These are phyloP conservation scores for Wickerhamiella pararugosa DNA, from an alignment of 1,139 yeast genomes.

Conservation along the genomic window DNA sequence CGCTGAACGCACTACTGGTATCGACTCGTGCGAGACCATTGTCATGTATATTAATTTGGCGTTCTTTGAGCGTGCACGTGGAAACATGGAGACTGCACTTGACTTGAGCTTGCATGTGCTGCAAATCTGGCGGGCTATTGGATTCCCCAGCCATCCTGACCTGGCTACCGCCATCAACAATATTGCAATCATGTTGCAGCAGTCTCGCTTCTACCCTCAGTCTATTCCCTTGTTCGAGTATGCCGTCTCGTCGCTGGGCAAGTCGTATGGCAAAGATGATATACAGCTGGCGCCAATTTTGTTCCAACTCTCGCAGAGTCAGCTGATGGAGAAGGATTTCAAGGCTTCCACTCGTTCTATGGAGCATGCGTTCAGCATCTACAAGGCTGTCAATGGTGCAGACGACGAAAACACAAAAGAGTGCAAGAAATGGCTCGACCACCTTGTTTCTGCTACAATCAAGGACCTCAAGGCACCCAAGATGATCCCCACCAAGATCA, in stretches of 20 bases:
- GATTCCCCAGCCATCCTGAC: slow-evolving; percentile 42
- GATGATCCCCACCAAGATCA: slow-evolving; percentile 9
- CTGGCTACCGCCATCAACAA: slow-evolving; percentile 50
- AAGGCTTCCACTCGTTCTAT: slow-evolving; percentile 40
- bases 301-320: slow-evolving; percentile 54
- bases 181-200: slow-evolving; percentile 46
- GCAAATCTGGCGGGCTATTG: slow-evolving; percentile 38
- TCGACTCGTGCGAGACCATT: slow-evolving; percentile 65
- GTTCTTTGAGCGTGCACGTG: slow-evolving; percentile 47
- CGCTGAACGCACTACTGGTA: slow-evolving; percentile 66
- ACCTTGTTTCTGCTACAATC: slow-evolving; percentile 28
- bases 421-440: slow-evolving; percentile 45
- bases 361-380: slow-evolving; percentile 37
- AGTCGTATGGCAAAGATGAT: slow-evolving; percentile 41
- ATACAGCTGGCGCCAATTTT: slow-evolving; percentile 27
- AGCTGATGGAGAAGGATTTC: slow-evolving; percentile 38
- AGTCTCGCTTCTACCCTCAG: slow-evolving; percentile 32
- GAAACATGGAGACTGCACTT: slow-evolving; percentile 46
- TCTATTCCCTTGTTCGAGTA: slow-evolving; percentile 37
- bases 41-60: slow-evolving; percentile 66
- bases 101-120: slow-evolving; percentile 48
- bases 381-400: slow-evolving; percentile 44
- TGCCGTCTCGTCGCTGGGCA: slow-evolving; percentile 33
- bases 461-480: slow-evolving; percentile 16
- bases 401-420: slow-evolving; percentile 49